Evolutionary conservation across 352 stramenopile genomes (phyloP), one percentile per base, ranked within the genome.

Genomic region (Peronosclerospora sorghi): DNA sequence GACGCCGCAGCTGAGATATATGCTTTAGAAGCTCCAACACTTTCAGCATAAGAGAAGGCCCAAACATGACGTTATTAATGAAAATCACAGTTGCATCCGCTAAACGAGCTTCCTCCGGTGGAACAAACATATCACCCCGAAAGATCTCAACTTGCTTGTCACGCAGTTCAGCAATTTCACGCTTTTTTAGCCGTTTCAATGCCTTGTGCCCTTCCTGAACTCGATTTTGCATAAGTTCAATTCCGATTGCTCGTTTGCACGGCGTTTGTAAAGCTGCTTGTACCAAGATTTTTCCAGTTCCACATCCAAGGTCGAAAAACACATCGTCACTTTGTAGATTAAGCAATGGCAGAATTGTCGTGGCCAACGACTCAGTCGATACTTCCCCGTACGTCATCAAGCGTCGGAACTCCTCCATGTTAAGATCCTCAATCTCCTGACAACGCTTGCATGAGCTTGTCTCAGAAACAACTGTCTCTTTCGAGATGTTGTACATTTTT

Each of bases 1-100:
- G 55, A 14, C 75, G 73, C 5, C 65, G 62, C 18, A 91, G 49
- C 5, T 84, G 75, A 4, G 64, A 46, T 57, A 91, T 74, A 23
- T 50, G 37, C 30, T 60, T 73, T 17, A 91, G 60, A 51, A 87
- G 65, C 29, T 68, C 56, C 48, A 81, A 56, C 14, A 88, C 66
- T 14, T 78, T 72, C 20, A 82, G 54, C 78, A 91, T 88, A 29
- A 88, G 65, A 35, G 67, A 62, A 12, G 78, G 78, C 0, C 73
- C 69, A 29, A 91, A 88, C 55, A 79, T 79, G 12, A 91, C 78
- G 44, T 90, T 90, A 56, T 91, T 91, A 50, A 91, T 86, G 45
- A 91, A 91, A 32, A 88, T 67, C 29, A 91, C 78, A 0, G 78
- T 88, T 15, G 78, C 78, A 20, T 88, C 75, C 60, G 67, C 68